Conservation (phyloP, 2,329 filamentous ascomycete genomes). For the Scedosporium boydii region DNA sequence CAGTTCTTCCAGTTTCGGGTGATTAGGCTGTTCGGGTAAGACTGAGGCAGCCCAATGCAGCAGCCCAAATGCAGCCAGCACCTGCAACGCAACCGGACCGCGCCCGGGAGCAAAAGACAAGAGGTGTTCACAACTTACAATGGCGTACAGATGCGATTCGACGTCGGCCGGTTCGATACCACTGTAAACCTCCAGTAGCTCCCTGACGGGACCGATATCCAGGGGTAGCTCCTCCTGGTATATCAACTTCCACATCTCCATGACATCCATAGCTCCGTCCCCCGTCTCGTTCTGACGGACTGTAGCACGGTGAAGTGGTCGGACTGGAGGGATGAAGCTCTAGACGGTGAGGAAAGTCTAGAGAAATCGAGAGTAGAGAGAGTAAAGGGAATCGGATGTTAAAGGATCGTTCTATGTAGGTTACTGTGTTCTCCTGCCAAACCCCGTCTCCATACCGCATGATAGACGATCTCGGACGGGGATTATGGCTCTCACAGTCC, state of each 20-base stretch:
- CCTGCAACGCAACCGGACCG: background rate
- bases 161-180: slow-evolving; percentile 24
- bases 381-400: background rate
- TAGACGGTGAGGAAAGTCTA: too few species aligned
- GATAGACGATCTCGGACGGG: background rate
- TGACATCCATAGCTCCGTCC: slow-evolving; percentile 9
- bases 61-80: background rate
- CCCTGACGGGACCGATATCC: slow-evolving; percentile 24
- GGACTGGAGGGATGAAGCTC: too few species aligned
- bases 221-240: slow-evolving; percentile 20
- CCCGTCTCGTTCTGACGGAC: background rate
- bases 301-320: too few species aligned
- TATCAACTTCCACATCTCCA: slow-evolving; percentile 11
- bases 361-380: background rate
- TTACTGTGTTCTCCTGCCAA: background rate
- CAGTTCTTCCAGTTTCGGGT: background rate
- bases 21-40: too few species aligned
- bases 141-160: slow-evolving; percentile 16
- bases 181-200: slow-evolving; percentile 28
- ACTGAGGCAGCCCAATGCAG: too few species aligned
- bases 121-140: slow-evolving; percentile 7
- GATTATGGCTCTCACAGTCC: background rate
- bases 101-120: background rate
- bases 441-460: background rate
- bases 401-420: background rate